Evolutionary conservation across 331 rosid species (phyloP).

Genomic region (Cucumis variabilis): DNA sequence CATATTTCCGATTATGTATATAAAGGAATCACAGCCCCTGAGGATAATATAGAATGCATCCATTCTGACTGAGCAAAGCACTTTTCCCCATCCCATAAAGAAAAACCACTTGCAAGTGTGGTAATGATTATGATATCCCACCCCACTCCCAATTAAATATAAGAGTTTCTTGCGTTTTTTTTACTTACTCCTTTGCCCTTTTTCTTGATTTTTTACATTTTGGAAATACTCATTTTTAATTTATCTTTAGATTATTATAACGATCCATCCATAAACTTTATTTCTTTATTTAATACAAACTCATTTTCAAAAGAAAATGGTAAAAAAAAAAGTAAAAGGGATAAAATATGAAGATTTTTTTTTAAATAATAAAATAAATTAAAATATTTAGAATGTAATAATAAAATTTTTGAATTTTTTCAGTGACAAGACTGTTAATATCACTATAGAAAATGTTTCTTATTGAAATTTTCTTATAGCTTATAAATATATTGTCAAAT

Average conservation of each 20-base stretch:
- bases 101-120: slow-evolving; percentile 4
- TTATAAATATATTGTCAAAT: no score
- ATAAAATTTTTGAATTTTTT: no score
- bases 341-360: no score
- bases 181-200: no score
- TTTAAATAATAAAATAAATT: no score
- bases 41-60: background rate
- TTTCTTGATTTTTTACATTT: background rate
- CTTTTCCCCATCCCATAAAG: background rate
- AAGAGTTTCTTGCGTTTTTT: no score
- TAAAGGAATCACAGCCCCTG: background rate
- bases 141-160: background rate
- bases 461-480: no score
- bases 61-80: background rate
- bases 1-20: background rate
- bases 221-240: background rate
- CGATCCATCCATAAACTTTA: background rate
- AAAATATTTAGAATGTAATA: no score
- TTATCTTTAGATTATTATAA: background rate
- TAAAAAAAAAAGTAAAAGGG: no score
- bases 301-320: background rate
- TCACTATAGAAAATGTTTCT: no score
- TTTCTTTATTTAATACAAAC: no score
- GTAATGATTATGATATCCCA: background rate
- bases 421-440: no score